Conservation (phyloP, 495 filamentous ascomycete species). For the Aspergillus avenaceus region DNA sequence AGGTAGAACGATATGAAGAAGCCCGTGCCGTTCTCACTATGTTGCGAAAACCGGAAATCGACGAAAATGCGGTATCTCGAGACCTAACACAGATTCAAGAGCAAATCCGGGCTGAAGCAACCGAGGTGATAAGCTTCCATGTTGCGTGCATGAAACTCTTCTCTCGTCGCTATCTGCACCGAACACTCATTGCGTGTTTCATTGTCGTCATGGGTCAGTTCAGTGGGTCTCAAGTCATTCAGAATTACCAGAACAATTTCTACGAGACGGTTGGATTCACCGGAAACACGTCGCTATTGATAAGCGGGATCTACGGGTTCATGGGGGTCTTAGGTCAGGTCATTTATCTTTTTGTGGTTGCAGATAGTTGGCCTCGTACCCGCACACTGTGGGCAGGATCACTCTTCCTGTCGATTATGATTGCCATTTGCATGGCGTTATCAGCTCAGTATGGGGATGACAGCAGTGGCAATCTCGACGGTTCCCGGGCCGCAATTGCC, state of each 20-base stretch:
- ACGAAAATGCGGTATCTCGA: slow-evolving; percentile 6
- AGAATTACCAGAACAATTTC: slow-evolving; percentile 17
- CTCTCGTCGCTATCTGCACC: slow-evolving; percentile 8
- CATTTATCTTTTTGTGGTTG: slow-evolving; percentile 16
- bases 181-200: slow-evolving; percentile 14
- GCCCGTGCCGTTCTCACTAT: slow-evolving; percentile 9
- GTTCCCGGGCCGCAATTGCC: slow-evolving; percentile 16
- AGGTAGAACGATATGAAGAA: slow-evolving; percentile 12
- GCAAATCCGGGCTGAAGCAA: slow-evolving; percentile 11
- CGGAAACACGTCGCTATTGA: slow-evolving; percentile 16
- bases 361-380: slow-evolving; percentile 15
- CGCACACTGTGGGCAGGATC: slow-evolving; percentile 18
- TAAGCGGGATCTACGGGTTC: slow-evolving; percentile 18
- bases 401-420: slow-evolving; percentile 15
- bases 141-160: slow-evolving; percentile 2
- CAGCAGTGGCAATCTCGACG: slow-evolving; percentile 3
- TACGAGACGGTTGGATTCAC: slow-evolving; percentile 17
- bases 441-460: slow-evolving; percentile 11
- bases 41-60: slow-evolving; percentile 1
- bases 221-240: slow-evolving; percentile 17
- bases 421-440: slow-evolving; percentile 17
- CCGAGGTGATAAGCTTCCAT: slow-evolving; percentile 1
- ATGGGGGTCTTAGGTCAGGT: slow-evolving; percentile 18
- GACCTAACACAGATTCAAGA: slow-evolving; percentile 13
- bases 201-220: slow-evolving; percentile 19